These are phyloP conservation scores for Pochonia chlamydosporia DNA, from an alignment of 2,329 filamentous ascomycete species.

Conservation along the genomic window DNA sequence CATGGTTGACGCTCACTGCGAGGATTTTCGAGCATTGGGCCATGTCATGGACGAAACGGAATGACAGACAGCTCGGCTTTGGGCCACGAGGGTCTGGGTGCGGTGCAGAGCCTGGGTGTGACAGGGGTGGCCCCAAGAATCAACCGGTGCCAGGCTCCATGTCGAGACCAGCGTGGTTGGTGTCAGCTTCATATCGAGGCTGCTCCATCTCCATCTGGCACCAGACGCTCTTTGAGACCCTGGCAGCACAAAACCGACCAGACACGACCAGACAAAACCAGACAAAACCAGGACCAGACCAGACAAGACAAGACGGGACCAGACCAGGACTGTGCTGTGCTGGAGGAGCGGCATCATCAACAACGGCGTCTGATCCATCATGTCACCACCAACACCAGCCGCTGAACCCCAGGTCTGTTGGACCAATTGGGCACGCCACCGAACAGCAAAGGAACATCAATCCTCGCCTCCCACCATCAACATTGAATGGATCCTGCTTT, in stretches of 20 bases:
- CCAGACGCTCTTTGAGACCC: not conserved
- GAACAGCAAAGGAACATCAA: not conserved
- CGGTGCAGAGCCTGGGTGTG: not conserved
- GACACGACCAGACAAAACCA: too few species aligned
- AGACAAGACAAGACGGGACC: too few species aligned
- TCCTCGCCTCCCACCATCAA: not conserved
- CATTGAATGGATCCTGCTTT: not conserved
- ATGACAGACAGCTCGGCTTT: constrained; percentile 1
- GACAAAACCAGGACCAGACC: too few species aligned
- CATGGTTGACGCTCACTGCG: not conserved
- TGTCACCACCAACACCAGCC: constrained; percentile 4
- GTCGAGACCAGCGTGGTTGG: too few species aligned
- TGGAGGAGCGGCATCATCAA: constrained; percentile 1
- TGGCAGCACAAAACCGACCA: too few species aligned
- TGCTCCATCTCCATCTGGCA: not conserved
- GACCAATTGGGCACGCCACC: not conserved
- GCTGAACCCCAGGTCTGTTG: not conserved
- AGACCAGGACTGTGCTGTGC: constrained; percentile 3
- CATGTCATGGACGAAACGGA: not conserved
- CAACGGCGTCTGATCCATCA: too few species aligned
- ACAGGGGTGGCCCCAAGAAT: constrained; percentile 6
- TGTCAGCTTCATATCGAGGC: too few species aligned
- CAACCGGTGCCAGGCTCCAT: too few species aligned
- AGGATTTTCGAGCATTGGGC: not conserved
- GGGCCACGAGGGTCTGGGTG: constrained; percentile 5